Base-by-base conservation (phyloP, 768 basidiomycete species). In the Solioccasus polychromus region DNA sequence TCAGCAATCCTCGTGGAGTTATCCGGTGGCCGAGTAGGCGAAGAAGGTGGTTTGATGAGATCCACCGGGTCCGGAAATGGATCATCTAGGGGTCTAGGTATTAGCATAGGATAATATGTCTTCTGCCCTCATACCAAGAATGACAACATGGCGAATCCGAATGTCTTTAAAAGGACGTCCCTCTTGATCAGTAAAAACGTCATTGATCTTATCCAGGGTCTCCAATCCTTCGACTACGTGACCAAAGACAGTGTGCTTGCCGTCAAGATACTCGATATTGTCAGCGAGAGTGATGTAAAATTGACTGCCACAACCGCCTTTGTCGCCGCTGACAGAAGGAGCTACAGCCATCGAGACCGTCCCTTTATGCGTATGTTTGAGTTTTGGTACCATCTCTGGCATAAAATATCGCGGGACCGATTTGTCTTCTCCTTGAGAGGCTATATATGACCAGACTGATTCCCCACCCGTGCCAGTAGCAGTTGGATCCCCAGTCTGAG, bases 341-440 rank as follows among this genome's bases (percentile, higher is more conserved):
- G 95, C 89, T 9, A 97, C 82, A 8, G 96, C 96, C 96, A 98
- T 98, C 0, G 93, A 97, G 14, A 99, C 88, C 0, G 92, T 97
- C 17, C 96, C 96, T 54, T 79, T 83, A 8, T 72, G 68, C 0
- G 74, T 74, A 62, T 99, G 96, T 67, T 97, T 97, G 48, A 97
- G 75, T 46, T 76, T 79, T 1, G 89, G 83, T 2, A 79, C 68
- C 44, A 93, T 75, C 61, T 92, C 88, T 1, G 93, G 93, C n/a
- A 78, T 63, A 60, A 94, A 94, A 67, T 96, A 94, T 22, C 93
- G 83, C n/a, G 82, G 71, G 7, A 74, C 62, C 29, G 58, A 44
- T 45, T 60, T 25, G 18, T 44, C 49, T n/a, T 55, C 60, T 31
- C 47, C 53, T 53, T 74, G 68, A 7, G 83, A 77, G 42, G 78